These are phyloP conservation scores for Agrostemma githago DNA, from an alignment of 148 eudicot genomes.

Conservation along the genomic window DNA sequence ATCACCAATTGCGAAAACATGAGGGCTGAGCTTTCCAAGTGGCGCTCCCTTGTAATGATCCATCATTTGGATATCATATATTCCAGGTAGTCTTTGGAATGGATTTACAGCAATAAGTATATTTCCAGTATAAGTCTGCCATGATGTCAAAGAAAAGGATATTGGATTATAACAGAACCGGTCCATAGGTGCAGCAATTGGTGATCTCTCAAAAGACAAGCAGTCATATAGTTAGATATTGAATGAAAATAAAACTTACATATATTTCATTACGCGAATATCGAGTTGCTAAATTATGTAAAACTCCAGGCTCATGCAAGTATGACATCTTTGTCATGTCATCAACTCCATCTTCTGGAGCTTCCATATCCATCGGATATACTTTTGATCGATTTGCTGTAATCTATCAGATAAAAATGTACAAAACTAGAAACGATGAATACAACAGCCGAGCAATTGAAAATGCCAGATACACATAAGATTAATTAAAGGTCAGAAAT, in stretches of 20 bases:
- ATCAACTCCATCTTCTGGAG: slow-evolving; percentile 92
- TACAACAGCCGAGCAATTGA: not conserved
- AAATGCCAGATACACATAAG: not conserved
- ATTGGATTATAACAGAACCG: slow-evolving; percentile 38
- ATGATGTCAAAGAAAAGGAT: slow-evolving; percentile 50
- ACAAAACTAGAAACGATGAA: not conserved
- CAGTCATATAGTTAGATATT: slow-evolving; percentile 8
- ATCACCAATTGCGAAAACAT: slow-evolving; percentile 90
- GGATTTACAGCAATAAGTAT: slow-evolving; percentile 96
- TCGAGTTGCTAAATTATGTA: slow-evolving; percentile 72
- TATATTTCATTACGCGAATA: slow-evolving; percentile 80
- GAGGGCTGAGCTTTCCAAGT: slow-evolving; percentile 85
- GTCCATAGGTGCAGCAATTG: slow-evolving; percentile 41
- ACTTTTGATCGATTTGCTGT: slow-evolving; percentile 42
- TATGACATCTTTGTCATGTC: slow-evolving; percentile 96
- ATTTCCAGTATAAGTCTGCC: slow-evolving; percentile 95
- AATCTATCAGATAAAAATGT: slow-evolving; percentile 33
- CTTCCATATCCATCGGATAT: slow-evolving; percentile 86
- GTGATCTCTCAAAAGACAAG: slow-evolving; percentile 30
- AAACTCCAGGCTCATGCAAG: slow-evolving; percentile 93
- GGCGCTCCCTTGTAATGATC: slow-evolving; percentile 84
- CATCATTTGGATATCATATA: slow-evolving; percentile 83
- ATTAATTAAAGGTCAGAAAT: not conserved
- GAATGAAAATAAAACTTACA: slow-evolving; percentile 45
- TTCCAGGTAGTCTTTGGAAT: slow-evolving; percentile 81